Base-by-base conservation (phyloP, 352 stramenopile species). In the Globisporangium cederbergense region DNA sequence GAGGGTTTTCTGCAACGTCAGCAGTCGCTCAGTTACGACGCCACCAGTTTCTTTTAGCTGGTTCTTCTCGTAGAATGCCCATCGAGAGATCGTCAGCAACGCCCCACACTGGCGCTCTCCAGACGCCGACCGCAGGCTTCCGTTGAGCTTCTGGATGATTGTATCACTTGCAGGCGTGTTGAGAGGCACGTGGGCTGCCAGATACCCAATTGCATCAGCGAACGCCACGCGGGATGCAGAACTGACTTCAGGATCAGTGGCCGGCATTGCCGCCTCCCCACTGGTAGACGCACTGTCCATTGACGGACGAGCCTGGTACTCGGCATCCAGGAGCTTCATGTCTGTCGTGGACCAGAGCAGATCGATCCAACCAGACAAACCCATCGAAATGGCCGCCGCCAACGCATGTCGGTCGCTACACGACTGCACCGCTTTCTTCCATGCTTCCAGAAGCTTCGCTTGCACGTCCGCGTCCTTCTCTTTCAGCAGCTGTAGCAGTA, bases 101-200 rank as follows among this genome's bases (percentile, higher is more conserved):
- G 69, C 67, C 8, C 81, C 81, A 61, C 85, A 91, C 58, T 91
- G 85, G 9, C 70, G 73, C 38, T 91, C 79, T 6, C 81, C 85
- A 59, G 69, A 81, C 0, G 59, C 60, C 18, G 81, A 77, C 6
- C 18, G 32, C 16, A 93, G 18, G 20, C 73, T 74, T 45, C 70
- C 49, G 0, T 42, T 57, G 7, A 85, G 36, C 18, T 72, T 53
- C 28, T 70, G 18, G 5, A 79, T 52, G n/a, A 78, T 36, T 2
- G 61, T 46, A 43, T 60, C 50, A 40, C 71, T 74, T 25, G 58
- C 64, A 0, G 42, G 3, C 3, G 64, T 69, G 1, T 58, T 42
- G 30, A 73, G 16, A 30, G 81, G 68, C 1, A 91, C 25, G 5
- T 60, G 63, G 3, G 76, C 66, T 32, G 54, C 59, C n/a, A 82